Conservation (phyloP, 495 filamentous ascomycete species). For the Neurospora tetraspora region DNA sequence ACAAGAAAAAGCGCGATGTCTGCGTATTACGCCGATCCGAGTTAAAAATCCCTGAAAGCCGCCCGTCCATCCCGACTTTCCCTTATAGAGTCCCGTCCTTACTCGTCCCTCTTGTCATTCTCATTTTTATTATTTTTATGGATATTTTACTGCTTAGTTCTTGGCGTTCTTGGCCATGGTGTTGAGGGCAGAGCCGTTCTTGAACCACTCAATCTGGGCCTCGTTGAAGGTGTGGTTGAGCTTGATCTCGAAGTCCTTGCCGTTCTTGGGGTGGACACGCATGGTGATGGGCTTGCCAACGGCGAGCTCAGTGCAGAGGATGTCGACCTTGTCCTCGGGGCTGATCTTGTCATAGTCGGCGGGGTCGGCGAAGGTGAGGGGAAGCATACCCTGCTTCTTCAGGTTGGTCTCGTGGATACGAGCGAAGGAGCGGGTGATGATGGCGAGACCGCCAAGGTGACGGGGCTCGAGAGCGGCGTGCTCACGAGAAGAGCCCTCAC, state of each 20-base stretch:
- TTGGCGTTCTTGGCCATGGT: slow-evolving; percentile 75
- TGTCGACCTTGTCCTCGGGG: slow-evolving; percentile 83
- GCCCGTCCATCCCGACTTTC: slow-evolving; percentile 9
- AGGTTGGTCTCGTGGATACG: slow-evolving; percentile 99
- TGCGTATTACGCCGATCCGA: slow-evolving; percentile 25
- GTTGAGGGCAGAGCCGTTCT: slow-evolving; percentile 91
- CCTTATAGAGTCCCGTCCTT: slow-evolving; percentile 5
- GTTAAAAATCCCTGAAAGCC: slow-evolving; percentile 18
- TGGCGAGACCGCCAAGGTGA: slow-evolving; percentile 92
- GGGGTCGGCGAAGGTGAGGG: slow-evolving; percentile 86
- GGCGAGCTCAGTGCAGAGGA: slow-evolving; percentile 80
- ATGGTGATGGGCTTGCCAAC: slow-evolving; percentile 94
- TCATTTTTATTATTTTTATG: slow-evolving; percentile 8
- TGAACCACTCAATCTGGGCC: slow-evolving; percentile 96
- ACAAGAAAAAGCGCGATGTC: slow-evolving; percentile 12
- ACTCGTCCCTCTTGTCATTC: slow-evolving; percentile 8
- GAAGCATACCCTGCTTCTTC: slow-evolving; percentile 99
- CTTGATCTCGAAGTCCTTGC: slow-evolving; percentile 66
- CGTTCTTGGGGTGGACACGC: slow-evolving; percentile 80
- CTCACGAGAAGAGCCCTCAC: slow-evolving; percentile 94
- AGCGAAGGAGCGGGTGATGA: slow-evolving; percentile 92
- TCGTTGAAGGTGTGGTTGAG: slow-evolving; percentile 96
- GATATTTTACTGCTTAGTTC: slow-evolving; percentile 13
- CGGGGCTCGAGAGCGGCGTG: slow-evolving; percentile 96
- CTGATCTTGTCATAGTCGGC: slow-evolving; percentile 97